A percentile compares a stretch with the other conserved stretches of the same genome.
These are phyloP conservation scores for Peniophora sp. DNA, from an alignment of 1,284 basidiomycete genomes.

Conservation along the genomic window DNA sequence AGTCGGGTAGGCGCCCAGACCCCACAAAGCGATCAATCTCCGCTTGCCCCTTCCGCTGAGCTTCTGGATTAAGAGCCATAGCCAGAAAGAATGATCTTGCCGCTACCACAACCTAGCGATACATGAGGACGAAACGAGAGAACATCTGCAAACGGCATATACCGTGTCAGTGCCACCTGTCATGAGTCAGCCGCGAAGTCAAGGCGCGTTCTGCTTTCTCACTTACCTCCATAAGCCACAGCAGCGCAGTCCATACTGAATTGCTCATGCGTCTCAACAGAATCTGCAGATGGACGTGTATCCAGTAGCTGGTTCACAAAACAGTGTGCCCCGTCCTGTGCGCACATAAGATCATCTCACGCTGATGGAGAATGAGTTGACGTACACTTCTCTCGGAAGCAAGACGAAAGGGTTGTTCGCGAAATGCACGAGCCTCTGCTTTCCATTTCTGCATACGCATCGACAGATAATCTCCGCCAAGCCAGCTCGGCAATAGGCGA, in stretches of 20 bases:
- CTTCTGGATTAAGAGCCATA: slow-evolving; percentile 14
- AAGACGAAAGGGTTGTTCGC: not conserved
- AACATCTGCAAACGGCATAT: not conserved
- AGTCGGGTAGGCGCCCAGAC: slow-evolving; percentile 17
- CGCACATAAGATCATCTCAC: no score
- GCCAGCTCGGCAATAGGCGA: no score
- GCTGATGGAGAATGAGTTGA: no score
- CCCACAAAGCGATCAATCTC: slow-evolving; percentile 22
- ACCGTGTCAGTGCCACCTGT: not conserved
- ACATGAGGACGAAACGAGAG: no score
- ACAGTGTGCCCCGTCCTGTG: no score
- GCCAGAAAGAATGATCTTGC: slow-evolving; percentile 12
- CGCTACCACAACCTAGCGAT: slow-evolving; percentile 4
- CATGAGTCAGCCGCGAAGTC: no score
- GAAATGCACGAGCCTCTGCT: not conserved
- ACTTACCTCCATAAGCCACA: not conserved
- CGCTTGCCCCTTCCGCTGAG: slow-evolving; percentile 14
- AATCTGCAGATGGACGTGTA: no score
- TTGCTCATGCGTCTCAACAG: not conserved
- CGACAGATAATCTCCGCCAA: not conserved
- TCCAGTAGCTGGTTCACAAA: no score
- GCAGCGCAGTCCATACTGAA: not conserved
- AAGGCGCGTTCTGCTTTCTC: not conserved
- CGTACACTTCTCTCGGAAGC: no score
- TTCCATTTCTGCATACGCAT: not conserved